These are phyloP conservation scores for Creolimax fragrantissima DNA, from an alignment of 78 protist species.

Conservation along the genomic window DNA sequence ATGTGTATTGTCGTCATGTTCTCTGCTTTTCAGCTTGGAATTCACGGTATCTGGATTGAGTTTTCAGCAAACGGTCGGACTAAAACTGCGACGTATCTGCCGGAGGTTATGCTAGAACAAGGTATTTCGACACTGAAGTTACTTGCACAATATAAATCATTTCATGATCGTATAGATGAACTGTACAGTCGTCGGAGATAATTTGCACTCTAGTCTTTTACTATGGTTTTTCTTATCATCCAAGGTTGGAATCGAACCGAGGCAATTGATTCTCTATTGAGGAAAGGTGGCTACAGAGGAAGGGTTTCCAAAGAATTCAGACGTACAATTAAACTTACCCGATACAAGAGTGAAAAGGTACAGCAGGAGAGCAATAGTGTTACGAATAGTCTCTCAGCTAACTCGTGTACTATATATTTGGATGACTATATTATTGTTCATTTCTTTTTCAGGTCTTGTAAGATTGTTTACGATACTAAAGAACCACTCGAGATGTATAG, in stretches of 20 bases:
- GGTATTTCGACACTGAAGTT: not conserved
- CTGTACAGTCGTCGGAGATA: no score
- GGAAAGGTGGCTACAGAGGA: conserved; percentile 32
- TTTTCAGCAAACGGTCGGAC: not conserved
- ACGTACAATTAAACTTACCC: not conserved
- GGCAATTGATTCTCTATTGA: conserved; percentile 25
- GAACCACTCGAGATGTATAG: no score
- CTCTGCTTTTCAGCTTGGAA: no score
- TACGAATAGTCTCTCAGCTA: not conserved
- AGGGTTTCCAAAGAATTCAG: not conserved
- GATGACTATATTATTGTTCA: not conserved
- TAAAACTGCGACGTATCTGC: conserved; percentile 43
- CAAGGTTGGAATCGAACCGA: conserved; percentile 36
- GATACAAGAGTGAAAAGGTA: conserved; percentile 1
- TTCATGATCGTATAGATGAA: no score
- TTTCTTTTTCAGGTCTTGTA: no score
- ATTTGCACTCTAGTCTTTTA: not conserved
- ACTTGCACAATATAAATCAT: not conserved
- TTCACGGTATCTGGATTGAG: conserved; percentile 47
- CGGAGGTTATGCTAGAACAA: conserved; percentile 38
- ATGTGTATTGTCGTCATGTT: not conserved
- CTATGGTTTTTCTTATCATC: not conserved
- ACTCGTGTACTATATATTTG: not conserved
- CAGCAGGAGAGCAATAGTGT: not conserved
- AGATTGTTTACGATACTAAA: no score